Percentiles rank a stretch among this genome's conserved stretches.
These are phyloP conservation scores for Ogataea populi-albae DNA, from an alignment of 805 yeast species.

Conservation along the genomic window DNA sequence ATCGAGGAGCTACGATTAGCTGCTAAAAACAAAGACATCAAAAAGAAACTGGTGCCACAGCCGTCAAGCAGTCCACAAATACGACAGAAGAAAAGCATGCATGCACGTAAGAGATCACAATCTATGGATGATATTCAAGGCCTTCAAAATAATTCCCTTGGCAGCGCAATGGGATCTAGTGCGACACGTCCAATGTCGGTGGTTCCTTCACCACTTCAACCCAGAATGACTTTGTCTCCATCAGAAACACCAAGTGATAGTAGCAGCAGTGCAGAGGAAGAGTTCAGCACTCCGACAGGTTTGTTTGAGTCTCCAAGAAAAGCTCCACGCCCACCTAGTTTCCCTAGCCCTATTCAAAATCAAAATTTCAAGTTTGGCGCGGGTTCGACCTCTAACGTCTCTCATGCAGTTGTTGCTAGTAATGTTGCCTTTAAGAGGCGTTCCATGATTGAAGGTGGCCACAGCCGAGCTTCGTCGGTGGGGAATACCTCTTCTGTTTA, in stretches of 20 bases:
- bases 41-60: constrained; percentile 4
- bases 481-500: constrained; percentile 41
- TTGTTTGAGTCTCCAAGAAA: constrained; percentile 64
- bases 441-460: constrained; percentile 15
- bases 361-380: constrained; percentile 25
- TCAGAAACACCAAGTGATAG: constrained; percentile 13
- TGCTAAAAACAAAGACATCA: constrained; percentile 15
- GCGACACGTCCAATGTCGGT: constrained; percentile 21
- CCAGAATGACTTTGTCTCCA: constrained; percentile 1
- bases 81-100: constrained; percentile 28
- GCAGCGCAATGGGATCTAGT: constrained; percentile 4
- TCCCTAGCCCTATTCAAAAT: constrained; percentile 26
- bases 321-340: constrained; percentile 65
- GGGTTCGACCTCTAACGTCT: constrained; percentile 11
- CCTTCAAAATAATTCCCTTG: constrained; percentile 2
- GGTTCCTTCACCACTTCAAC: constrained; percentile 16
- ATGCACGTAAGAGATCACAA: constrained; percentile 49
- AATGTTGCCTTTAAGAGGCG: constrained; percentile 9
- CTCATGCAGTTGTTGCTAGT: constrained; percentile 5
- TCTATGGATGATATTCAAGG: constrained; percentile 43
- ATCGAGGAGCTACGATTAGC: constrained; percentile 62
- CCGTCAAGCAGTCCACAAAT: constrained; percentile 7
- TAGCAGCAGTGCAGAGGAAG: constrained; percentile 12
- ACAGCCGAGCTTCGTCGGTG: constrained; percentile 28
- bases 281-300: constrained; percentile 17